phyloP scores from a whole-genome alignment of 1,284 basidiomycete species.

The Ganoderma multipileum region DNA sequence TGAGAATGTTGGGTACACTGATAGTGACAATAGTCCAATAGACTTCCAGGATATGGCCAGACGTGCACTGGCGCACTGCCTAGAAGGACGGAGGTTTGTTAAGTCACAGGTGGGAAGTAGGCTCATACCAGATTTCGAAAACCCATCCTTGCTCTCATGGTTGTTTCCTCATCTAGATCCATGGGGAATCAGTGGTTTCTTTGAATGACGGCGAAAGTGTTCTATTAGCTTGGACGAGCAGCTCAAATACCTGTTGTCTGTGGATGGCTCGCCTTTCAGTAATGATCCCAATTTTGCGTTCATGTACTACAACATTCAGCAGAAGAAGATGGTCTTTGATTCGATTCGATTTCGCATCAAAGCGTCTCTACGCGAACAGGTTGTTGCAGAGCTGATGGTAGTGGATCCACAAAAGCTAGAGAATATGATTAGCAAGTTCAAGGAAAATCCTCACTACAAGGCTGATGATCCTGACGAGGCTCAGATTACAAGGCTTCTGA shows the following conservation, averaged over 20 bases:
- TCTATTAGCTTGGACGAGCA: neutral
- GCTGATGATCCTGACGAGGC: too few species aligned
- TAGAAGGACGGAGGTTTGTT: too few species aligned
- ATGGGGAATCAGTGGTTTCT: neutral
- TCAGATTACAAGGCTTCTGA: too few species aligned
- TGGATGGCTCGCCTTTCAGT: neutral
- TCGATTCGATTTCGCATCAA: neutral
- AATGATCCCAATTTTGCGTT: neutral
- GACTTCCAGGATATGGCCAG: too few species aligned
- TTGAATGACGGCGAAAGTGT: neutral
- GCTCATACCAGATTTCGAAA: neutral
- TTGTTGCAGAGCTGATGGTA: too few species aligned
- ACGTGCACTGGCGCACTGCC: too few species aligned
- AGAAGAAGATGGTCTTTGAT: neutral
- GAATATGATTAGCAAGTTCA: too few species aligned
- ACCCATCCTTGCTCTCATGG: neutral
- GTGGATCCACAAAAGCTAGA: too few species aligned
- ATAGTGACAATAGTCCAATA: too few species aligned
- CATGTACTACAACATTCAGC: neutral
- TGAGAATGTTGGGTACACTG: too few species aligned
- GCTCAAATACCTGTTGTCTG: neutral
- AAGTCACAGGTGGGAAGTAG: neutral
- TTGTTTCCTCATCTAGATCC: neutral
- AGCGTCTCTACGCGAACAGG: neutral
- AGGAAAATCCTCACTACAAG: too few species aligned